Evolutionary conservation across 345 rosid species (phyloP).

Genomic region (Camelina sativa): DNA sequence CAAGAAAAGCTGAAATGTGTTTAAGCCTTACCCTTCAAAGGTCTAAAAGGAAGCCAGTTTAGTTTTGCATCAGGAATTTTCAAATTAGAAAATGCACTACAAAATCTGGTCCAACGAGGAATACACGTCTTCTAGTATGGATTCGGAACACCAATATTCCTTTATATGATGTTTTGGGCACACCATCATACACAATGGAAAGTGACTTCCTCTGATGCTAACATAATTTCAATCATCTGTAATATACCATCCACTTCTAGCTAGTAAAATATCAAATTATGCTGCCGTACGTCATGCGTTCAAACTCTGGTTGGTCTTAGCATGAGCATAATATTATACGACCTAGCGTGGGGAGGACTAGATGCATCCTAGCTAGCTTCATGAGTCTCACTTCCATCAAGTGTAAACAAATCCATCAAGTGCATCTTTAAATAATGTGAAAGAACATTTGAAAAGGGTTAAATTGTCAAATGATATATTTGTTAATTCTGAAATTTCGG

Average conservation of each 20-base stretch:
- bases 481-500: constrained; percentile 38
- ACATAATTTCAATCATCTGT: neutral
- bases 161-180: constrained; percentile 80
- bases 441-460: neutral
- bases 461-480: neutral
- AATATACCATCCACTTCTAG: constrained; percentile 74
- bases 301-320: constrained; percentile 61
- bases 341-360: too few species aligned
- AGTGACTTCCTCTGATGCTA: neutral
- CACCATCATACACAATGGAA: constrained; percentile 58
- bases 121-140: constrained; percentile 57
- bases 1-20: neutral
- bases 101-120: constrained; percentile 69
- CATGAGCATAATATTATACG: neutral
- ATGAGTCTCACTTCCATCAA: too few species aligned
- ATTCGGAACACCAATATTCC: constrained; percentile 70
- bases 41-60: neutral
- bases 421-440: neutral
- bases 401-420: neutral
- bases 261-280: constrained; percentile 72
- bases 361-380: neutral
- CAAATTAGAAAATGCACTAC: constrained; percentile 54
- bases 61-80: constrained; percentile 45
- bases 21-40: constrained; percentile 8
- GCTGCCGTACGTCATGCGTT: constrained; percentile 51